Base-by-base conservation (phyloP, 257 asterid species). In the Oldenlandia corymbosa region DNA sequence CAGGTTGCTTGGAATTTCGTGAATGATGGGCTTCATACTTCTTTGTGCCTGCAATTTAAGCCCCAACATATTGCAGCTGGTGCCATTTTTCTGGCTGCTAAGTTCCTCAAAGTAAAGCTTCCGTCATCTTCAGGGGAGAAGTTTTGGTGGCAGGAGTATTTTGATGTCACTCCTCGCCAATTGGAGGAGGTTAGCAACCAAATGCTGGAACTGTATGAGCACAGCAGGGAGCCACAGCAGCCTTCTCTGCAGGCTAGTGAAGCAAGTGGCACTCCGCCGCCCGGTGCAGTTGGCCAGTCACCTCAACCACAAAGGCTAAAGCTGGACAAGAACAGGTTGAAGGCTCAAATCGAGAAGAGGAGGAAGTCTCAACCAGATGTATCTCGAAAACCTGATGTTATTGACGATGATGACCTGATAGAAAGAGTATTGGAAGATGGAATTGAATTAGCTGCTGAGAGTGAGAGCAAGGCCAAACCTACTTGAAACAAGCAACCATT, bases 71-170 rank as follows among this genome's bases (percentile, higher is more conserved):
- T 93, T 70, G 99, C 99, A 72, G 99, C 99, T 65, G 99, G 99
- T 76, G 97, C 99, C 61, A 93, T 93, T 76, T 93, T 93, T 70
- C 97, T 93, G 53, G 99, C 99, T 73, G 97, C 97, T 80, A 90
- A 93, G 90, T 93, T 93, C 73, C 97, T 93, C 63, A 90, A 88
- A 88, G 97, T 93, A 64, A 93, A 87, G 90, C 97, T 93, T 76
- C 97, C 99, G n/a, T n/a, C n/a, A 57, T 74, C 86, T 73, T 97
- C 89, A 43, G 88, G 91, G 6, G 97, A 90, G 80, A 89, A 87
- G 84, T 87, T 84, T 77, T 93, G 99, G 99, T 90, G 99, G 99
- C 99, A 90, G 81, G 99, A 93, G 84, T 87, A n/a, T n/a, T n/a
- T 93, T 79, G 96, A 90, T 75, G 97, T 93, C 80, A 90, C 95